These are phyloP conservation scores for Triticum turgidum DNA, from an alignment of 176 grass and related monocot genomes.

Conservation along the genomic window DNA sequence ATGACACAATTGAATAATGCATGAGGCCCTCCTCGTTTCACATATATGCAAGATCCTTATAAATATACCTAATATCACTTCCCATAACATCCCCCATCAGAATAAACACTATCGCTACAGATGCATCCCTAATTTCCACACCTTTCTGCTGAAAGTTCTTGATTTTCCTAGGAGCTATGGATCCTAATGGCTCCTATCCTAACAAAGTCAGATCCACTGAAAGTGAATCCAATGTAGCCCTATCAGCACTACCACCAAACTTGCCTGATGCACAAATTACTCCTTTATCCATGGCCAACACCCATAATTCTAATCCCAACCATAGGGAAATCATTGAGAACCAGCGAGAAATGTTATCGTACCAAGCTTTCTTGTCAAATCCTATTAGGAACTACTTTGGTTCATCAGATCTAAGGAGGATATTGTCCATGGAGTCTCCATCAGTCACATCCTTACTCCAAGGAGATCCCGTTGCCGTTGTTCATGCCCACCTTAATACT, in stretches of 20 bases:
- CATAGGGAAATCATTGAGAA: not conserved
- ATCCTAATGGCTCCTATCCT: not conserved
- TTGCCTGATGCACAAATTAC: not conserved
- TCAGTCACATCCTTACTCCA: not conserved
- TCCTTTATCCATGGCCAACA: not conserved
- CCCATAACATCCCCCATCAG: not conserved
- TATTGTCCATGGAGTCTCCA: not conserved
- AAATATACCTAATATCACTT: not conserved
- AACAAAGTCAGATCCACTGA: not conserved
- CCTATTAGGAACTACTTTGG: not conserved
- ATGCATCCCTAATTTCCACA: not conserved
- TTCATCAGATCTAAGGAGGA: not conserved
- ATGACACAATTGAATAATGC: not conserved
- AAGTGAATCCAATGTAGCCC: not conserved
- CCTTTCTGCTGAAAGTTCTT: not conserved
- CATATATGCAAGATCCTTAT: not conserved
- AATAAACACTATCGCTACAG: not conserved
- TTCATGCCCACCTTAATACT: constrained; percentile 11
- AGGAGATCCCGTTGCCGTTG: not conserved
- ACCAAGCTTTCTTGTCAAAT: not conserved
- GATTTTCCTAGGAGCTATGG: not conserved
- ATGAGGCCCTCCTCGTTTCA: not conserved
- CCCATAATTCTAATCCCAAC: no score
- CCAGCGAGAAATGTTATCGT: no score
- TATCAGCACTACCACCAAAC: not conserved